Conservation (phyloP, 495 filamentous ascomycete species). For the Podospora tetraspora region DNA sequence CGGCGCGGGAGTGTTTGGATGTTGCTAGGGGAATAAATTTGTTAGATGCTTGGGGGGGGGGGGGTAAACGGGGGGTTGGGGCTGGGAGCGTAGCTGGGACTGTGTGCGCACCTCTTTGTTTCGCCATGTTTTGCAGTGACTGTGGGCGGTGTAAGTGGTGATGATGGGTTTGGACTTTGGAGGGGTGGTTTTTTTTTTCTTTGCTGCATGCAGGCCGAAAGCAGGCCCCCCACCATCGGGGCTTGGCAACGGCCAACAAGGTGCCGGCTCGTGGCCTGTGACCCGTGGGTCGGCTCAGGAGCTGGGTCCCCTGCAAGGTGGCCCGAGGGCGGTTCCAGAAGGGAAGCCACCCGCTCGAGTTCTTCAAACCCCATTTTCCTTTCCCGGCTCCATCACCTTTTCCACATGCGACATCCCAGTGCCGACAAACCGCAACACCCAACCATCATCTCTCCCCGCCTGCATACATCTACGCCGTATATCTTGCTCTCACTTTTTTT, state of each 20-base stretch:
- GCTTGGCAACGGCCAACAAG: neutral
- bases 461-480: neutral
- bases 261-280: neutral
- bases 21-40: conserved; percentile 22
- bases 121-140: conserved; percentile 31
- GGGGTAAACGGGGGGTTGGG: too few species aligned
- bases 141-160: neutral
- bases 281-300: neutral
- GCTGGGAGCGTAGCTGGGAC: too few species aligned
- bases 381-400: neutral
- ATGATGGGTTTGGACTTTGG: neutral
- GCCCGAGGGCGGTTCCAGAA: neutral
- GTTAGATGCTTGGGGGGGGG: neutral
- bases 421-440: neutral
- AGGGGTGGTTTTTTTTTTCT: neutral
- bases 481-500: neutral
- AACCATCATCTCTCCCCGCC: neutral
- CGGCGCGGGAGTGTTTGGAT: conserved; percentile 63
- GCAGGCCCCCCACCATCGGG: neutral
- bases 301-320: neutral
- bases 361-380: neutral
- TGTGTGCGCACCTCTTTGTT: conserved; percentile 33
- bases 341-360: neutral
- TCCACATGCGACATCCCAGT: neutral
- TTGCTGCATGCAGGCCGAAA: neutral